Evolutionary conservation across 805 yeast genomes (phyloP).

Genomic region (Saccharomycopsis oosterbeekiorum): DNA sequence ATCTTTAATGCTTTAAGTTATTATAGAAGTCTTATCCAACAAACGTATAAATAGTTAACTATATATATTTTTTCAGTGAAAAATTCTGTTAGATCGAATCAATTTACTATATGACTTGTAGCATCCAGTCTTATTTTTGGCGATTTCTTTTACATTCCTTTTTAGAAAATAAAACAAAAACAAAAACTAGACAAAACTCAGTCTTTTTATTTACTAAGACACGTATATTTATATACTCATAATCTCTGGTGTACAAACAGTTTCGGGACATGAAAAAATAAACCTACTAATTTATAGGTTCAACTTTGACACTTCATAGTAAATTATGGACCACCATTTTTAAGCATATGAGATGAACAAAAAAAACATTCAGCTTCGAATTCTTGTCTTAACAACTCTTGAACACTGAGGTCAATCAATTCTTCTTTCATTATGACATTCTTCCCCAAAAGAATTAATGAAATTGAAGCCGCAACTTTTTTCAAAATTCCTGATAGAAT

Average conservation of each 20-base stretch:
- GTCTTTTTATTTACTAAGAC: too few relatives aligned
- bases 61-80: neutral
- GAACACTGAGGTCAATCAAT: neutral
- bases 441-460: slow-evolving; percentile 1
- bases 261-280: too few relatives aligned
- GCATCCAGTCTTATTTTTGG: too few relatives aligned
- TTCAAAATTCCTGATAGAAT: slow-evolving; percentile 5
- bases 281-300: too few relatives aligned
- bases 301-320: neutral
- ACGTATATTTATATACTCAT: too few relatives aligned
- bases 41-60: neutral
- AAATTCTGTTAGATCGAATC: neutral
- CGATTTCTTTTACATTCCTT: too few relatives aligned
- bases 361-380: neutral
- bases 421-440: neutral
- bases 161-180: too few relatives aligned
- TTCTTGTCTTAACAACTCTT: neutral
- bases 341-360: neutral
- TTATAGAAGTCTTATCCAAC: neutral
- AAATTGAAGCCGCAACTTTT: slow-evolving; percentile 6
- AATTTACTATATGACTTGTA: too few relatives aligned
- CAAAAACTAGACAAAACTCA: too few relatives aligned
- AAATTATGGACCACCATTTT: neutral
- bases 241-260: too few relatives aligned
- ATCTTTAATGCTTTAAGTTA: slow-evolving; percentile 69